Conservation (phyloP, 2,329 filamentous ascomycete genomes). For the Aspergillus oerlinghausenensis region DNA sequence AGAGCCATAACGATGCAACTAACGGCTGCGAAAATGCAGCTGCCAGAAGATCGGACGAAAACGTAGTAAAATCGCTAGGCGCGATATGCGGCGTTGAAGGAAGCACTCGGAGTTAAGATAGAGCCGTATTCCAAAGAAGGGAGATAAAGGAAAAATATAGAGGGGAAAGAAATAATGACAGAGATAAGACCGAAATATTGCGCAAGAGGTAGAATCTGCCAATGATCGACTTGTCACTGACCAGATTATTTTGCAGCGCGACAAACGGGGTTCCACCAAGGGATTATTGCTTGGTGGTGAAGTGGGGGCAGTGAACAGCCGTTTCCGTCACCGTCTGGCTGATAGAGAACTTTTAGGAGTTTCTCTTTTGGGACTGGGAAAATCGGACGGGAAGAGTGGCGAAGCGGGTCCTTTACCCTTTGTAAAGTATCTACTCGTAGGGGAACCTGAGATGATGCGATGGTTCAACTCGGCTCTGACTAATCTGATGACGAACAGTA, state of each 20-base stretch:
- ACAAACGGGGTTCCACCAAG: constrained; percentile 31
- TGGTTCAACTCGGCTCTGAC: constrained; percentile 12
- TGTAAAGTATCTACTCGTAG: background rate
- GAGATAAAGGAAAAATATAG: constrained; percentile 10
- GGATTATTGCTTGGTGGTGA: constrained; percentile 8
- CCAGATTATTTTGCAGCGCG: constrained; percentile 42
- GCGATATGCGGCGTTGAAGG: background rate
- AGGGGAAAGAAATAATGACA: constrained; percentile 17
- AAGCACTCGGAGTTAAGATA: constrained; percentile 1
- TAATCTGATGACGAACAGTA: constrained; percentile 13
- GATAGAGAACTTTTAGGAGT: constrained; percentile 3
- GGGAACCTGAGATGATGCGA: constrained; percentile 12
- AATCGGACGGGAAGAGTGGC: constrained; percentile 14
- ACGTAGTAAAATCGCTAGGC: background rate
- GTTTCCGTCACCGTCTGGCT: constrained; percentile 23
- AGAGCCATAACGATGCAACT: constrained; percentile 36
- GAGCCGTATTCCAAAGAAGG: background rate
- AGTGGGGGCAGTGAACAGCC: constrained; percentile 16
- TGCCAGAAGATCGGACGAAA: constrained; percentile 8
- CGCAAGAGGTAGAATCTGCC: constrained; percentile 13
- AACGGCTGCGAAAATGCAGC: constrained; percentile 19
- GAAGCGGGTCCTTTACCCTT: constrained; percentile 6
- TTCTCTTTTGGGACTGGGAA: background rate
- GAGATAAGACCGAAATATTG: constrained; percentile 13
- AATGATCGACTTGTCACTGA: constrained; percentile 31